A percentile compares a stretch with the other conserved stretches of the same genome.
These are phyloP conservation scores for Kodamaea fukazawae DNA, from an alignment of 805 yeast species.

Conservation along the genomic window DNA sequence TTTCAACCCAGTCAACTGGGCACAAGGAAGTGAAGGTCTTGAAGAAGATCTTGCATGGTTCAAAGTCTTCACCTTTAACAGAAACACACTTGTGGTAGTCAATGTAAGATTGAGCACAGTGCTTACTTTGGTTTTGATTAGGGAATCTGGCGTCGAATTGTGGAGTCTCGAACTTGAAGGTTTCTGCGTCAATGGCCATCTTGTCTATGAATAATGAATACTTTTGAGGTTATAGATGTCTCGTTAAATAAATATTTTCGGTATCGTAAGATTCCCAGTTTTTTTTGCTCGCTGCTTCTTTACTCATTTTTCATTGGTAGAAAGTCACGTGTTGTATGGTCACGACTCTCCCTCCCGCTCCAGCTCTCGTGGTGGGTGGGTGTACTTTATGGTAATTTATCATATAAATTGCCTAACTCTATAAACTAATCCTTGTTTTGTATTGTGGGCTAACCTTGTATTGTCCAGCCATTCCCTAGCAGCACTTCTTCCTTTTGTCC, in stretches of 20 bases:
- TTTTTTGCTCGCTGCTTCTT: constrained; percentile 5
- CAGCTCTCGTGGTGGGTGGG: too few species aligned
- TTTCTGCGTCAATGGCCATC: constrained; percentile 28
- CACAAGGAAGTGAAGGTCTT: constrained; percentile 85
- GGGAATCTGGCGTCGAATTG: constrained; percentile 95
- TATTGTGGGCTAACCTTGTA: constrained; percentile 4
- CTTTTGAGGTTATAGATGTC: background rate
- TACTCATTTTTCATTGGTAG: constrained; percentile 9
- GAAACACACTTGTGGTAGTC: constrained; percentile 97
- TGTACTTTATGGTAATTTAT: too few species aligned
- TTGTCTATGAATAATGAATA: constrained; percentile 7
- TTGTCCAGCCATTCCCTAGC: background rate
- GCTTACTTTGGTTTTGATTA: constrained; percentile 94
- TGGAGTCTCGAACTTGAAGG: constrained; percentile 31
- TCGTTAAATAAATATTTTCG: background rate
- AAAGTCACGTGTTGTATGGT: constrained; percentile 6
- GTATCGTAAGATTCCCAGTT: background rate
- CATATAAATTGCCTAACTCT: too few species aligned
- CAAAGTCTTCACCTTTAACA: constrained; percentile 97
- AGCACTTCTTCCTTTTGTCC: background rate
- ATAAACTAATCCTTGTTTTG: too few species aligned
- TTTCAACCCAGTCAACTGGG: constrained; percentile 81
- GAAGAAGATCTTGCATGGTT: constrained; percentile 94
- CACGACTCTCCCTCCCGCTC: too few species aligned
- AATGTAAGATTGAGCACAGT: constrained; percentile 97